A percentile compares a stretch with the other conserved stretches of the same genome.
Conservation (phyloP, 140 eudicot genomes). For the Stevia rebaudiana region DNA sequence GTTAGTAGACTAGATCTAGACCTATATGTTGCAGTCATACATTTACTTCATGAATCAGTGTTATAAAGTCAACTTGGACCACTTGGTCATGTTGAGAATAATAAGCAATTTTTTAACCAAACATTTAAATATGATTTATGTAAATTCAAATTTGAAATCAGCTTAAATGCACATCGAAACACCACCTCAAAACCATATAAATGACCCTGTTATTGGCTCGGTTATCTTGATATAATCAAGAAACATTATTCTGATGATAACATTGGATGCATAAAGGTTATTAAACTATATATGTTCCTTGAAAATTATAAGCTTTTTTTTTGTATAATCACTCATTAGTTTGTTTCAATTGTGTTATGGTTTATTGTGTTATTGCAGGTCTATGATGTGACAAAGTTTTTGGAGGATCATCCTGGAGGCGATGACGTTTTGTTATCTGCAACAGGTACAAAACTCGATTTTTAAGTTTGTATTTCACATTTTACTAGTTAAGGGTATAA, state of each 20-base stretch:
- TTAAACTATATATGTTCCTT: neutral
- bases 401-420: constrained; percentile 99
- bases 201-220: neutral
- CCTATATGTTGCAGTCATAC: neutral
- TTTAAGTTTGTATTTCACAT: neutral
- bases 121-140: neutral
- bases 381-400: constrained; percentile 84
- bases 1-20: neutral
- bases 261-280: neutral
- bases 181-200: neutral
- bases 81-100: neutral
- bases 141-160: neutral
- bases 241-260: neutral
- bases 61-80: neutral
- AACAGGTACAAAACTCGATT: constrained; percentile 51
- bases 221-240: neutral
- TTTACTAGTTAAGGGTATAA: neutral
- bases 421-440: constrained; percentile 90
- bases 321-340: neutral
- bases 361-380: constrained; percentile 48
- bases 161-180: neutral
- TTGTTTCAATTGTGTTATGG: neutral
- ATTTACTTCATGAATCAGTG: neutral
- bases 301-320: neutral
- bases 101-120: neutral